phyloP scores from a whole-genome alignment of 2,329 filamentous ascomycete genomes.

The Scedosporium apiospermum region DNA sequence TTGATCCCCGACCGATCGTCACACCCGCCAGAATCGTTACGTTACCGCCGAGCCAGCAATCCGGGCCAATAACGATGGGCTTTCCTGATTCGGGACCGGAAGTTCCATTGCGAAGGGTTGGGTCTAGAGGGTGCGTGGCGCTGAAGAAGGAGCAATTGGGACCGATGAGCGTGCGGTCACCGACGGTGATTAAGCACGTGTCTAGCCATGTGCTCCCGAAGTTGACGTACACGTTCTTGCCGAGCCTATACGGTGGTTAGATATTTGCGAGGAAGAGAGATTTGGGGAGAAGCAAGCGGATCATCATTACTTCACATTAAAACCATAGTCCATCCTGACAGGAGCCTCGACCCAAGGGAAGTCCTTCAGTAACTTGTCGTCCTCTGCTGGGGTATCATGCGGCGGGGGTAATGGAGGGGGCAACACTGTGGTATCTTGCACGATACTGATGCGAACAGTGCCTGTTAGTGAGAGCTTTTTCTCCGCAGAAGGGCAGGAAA shows the following conservation, averaged over 20 bases:
- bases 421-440: conserved; percentile 51
- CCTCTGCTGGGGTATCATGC: conserved; percentile 37
- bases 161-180: conserved; percentile 66
- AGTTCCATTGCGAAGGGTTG: conserved; percentile 61
- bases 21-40: conserved; percentile 66
- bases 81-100: conserved; percentile 66
- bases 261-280: conserved; percentile 5
- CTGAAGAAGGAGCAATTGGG: conserved; percentile 70
- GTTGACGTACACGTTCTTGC: conserved; percentile 64
- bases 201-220: conserved; percentile 69
- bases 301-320: conserved; percentile 49
- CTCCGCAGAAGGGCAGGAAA: not conserved
- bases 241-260: conserved; percentile 35
- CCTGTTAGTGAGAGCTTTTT: not conserved
- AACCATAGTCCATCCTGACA: conserved; percentile 68
- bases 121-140: conserved; percentile 70
- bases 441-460: conserved; percentile 30
- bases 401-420: conserved; percentile 50
- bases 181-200: conserved; percentile 64
- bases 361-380: conserved; percentile 53
- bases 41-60: conserved; percentile 72
- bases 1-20: conserved; percentile 64
- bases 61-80: conserved; percentile 66
- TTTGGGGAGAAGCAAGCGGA: not conserved
- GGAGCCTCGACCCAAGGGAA: conserved; percentile 63